Conservation (phyloP, 257 asterid genomes). For the Echites panduratus region DNA sequence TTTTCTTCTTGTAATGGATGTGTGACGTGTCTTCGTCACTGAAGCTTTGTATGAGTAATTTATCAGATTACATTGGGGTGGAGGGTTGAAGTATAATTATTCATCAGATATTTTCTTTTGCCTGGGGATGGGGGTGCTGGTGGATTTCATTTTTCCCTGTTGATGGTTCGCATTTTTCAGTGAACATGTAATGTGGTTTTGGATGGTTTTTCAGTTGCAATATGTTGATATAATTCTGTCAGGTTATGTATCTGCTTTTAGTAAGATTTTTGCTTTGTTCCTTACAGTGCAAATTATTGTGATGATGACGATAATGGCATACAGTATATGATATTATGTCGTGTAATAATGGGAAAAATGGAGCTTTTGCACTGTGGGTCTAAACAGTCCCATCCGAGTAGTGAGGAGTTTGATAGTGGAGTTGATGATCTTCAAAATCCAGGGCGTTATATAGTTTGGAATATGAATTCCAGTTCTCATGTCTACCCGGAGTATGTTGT, state of each 20-base stretch:
- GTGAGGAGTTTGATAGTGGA: constrained; percentile 85
- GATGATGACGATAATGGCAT: constrained; percentile 89
- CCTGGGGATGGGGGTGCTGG: too few species aligned
- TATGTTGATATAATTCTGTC: neutral
- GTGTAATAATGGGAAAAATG: constrained; percentile 54
- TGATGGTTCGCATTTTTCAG: neutral
- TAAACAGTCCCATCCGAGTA: constrained; percentile 81
- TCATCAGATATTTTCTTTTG: too few species aligned
- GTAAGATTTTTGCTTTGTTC: constrained; percentile 13
- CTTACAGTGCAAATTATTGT: constrained; percentile 52
- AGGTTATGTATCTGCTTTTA: neutral
- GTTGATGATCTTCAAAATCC: constrained; percentile 72
- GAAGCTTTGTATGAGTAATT: too few species aligned
- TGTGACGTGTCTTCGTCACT: too few species aligned
- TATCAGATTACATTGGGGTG: too few species aligned
- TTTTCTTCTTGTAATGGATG: neutral
- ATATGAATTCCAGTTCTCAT: constrained; percentile 73
- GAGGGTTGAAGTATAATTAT: too few species aligned
- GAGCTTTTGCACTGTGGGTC: constrained; percentile 74
- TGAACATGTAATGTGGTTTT: neutral
- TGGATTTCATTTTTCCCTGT: neutral
- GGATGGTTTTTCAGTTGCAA: neutral
- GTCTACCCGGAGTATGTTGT: constrained; percentile 75
- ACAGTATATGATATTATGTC: constrained; percentile 56
- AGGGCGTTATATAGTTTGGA: constrained; percentile 67